phyloP scores from a whole-genome alignment of 257 asterid species.

The Lithospermum erythrorhizon region DNA sequence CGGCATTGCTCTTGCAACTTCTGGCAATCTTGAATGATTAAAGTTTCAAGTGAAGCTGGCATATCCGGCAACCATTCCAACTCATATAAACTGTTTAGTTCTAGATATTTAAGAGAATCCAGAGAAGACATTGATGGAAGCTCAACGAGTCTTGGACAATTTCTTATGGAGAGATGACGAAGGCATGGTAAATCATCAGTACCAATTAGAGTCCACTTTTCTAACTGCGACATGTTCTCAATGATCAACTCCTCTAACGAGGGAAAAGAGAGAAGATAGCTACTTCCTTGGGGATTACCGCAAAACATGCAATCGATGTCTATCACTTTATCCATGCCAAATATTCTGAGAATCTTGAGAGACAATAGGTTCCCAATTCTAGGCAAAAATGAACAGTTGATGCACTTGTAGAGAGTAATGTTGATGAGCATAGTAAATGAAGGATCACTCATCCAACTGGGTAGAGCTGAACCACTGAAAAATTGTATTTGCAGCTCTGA shows the following conservation, averaged over 20 bases:
- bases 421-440: constrained; percentile 20
- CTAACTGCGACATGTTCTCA: constrained; percentile 26
- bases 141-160: constrained; percentile 26
- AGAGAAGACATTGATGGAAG: constrained; percentile 20
- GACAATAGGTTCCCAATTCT: constrained; percentile 33
- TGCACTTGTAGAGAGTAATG: constrained; percentile 29
- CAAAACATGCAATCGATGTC: constrained; percentile 20
- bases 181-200: constrained; percentile 36
- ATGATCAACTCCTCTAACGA: constrained; percentile 28
- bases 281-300: constrained; percentile 3
- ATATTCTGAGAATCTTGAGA: constrained; percentile 21
- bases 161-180: constrained; percentile 14
- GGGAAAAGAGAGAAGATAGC: constrained; percentile 15
- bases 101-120: constrained; percentile 19
- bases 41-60: constrained; percentile 26
- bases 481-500: constrained; percentile 20
- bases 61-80: constrained; percentile 26
- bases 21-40: constrained; percentile 27
- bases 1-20: constrained; percentile 17
- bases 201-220: constrained; percentile 28
- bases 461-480: constrained; percentile 30
- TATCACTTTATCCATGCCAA: constrained; percentile 19
- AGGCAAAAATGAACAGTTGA: constrained; percentile 28
- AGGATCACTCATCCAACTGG: constrained; percentile 39
- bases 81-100: constrained; percentile 20